Evolutionary conservation across 495 filamentous ascomycete genomes (phyloP), one percentile per base, ranked within the genome.

Genomic region (Talaromyces adpressus): DNA sequence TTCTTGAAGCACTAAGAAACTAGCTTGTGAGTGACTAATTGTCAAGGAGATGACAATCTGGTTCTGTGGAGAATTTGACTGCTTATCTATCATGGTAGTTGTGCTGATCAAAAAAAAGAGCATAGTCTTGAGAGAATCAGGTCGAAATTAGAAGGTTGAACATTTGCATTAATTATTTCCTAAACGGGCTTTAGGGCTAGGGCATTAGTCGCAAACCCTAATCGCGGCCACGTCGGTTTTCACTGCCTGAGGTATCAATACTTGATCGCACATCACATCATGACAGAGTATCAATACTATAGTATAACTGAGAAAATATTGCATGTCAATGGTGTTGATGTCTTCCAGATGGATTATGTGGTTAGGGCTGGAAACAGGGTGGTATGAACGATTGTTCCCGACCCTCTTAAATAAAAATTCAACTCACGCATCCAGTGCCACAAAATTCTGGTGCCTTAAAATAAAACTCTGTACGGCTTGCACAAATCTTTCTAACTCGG

Each of bases 401-500:
- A 41, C 4, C 14, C 4, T n/a, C 36, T n/a, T 16, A 6, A 36
- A 12, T 8, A 12, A 12, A 36, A 12, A 11, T 11, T 18, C 6
- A 9, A 20, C 18, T 20, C 45, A 49, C 6, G 18, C 6, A 20
- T 49, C 45, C 18, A 45, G 45, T 49, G 18, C 45, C n/a, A 49
- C 45, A 20, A 49, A 18, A 20, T 18, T 20, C n/a, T 20, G 45
- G 18, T 49, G 6, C 45, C 8, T 49, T 12, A 6, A 20, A 20
- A 20, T 49, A 20, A 20, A 49, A 49, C 45, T 7, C 18, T 49
- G n/a, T 9, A 49, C 45, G n/a, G 45, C n/a, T 49, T 49, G n/a
- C 45, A 49, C 6, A 62, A 82, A 81, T 30, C 67, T 63, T 39
- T 75, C 73, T 23, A 81, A 54, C 65, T 81, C 79, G 18, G 71